Evolutionary conservation across 2,329 filamentous ascomycete genomes (phyloP), one percentile per base, ranked within the genome.

Genomic region (Aspergillus sp.): DNA sequence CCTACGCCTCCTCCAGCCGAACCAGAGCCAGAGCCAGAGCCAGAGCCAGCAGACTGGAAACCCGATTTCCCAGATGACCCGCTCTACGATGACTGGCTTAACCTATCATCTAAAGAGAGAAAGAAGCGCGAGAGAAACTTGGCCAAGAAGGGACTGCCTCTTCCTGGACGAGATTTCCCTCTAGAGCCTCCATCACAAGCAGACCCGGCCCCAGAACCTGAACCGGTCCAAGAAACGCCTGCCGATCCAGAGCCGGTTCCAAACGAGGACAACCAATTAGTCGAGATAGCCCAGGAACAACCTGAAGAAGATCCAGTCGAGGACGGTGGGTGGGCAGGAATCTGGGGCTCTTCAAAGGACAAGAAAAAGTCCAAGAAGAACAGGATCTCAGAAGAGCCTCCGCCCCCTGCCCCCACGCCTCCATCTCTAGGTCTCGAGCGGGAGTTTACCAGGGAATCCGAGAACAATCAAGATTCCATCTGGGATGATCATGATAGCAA

Each of bases 281-380:
- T 58, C 3, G 56, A 58, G n/a, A 50, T 59, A 37, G n/a, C 27
- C 25, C 48, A 52, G 12, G 44, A 55, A 21, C 52, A 55, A 19
- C 52, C 52, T 9, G 56, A 56, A 41, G 58, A 62, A 9, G 64
- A 64, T 25, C 66, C 66, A 9, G 64, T 49, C 7, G 66, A 68
- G 15, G 68, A 68, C 8, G 65, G 68, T 21, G 49, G 61, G 4
- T 74, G 72, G 72, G 70, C 71, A 70, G 69, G 66, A 19, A 65
- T 72, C 35, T 78, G 73, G 75, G 72, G 64, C 2, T 45, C 66
- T 7, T 64, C 69, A 4, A 79, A 77, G 44, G 73, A 75, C 23
- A 84, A 83, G 66, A 83, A 81, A 63, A 74, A 74, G 63, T 71
- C 70, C 1, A 81, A 79, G 62, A 84, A 81, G 66, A 73, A 68